phyloP scores from a whole-genome alignment of 139 green algal genomes.

The Trebouxia sp. region DNA sequence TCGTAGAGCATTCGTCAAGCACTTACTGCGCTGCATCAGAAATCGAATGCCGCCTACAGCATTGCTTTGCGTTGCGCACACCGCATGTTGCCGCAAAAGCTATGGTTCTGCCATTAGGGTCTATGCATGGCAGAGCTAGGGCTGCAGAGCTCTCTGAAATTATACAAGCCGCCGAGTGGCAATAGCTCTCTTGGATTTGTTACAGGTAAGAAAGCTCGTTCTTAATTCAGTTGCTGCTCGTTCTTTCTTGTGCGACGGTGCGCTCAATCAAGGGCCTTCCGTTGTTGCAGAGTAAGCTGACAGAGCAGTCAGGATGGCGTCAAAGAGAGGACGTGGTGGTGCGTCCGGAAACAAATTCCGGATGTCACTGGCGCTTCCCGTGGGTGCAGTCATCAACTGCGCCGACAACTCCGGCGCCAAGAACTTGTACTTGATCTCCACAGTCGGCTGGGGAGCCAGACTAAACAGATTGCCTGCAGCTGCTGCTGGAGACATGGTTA shows the following conservation, averaged over 20 bases:
- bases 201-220: neutral
- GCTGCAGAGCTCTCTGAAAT: neutral
- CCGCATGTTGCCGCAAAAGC: neutral
- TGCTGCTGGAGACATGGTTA: conserved; percentile 95
- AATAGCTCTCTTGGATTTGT: neutral
- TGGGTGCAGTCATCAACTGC: conserved; percentile 98
- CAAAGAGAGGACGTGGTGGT: conserved; percentile 63
- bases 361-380: conserved; percentile 95
- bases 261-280: neutral
- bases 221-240: neutral
- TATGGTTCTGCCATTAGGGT: conserved; percentile 15
- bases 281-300: neutral
- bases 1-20: neutral
- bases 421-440: conserved; percentile 99
- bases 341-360: conserved; percentile 97
- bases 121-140: neutral
- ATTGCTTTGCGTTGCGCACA: too few species aligned
- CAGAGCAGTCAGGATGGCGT: conserved; percentile 41
- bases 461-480: conserved; percentile 96
- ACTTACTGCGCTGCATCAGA: neutral
- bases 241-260: neutral
- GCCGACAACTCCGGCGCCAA: conserved; percentile 98
- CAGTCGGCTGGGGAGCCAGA: conserved; percentile 88
- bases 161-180: conserved; percentile 21
- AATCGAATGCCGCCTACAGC: neutral